Conservation (phyloP, 768 basidiomycete species). For the Boletus sp. region DNA sequence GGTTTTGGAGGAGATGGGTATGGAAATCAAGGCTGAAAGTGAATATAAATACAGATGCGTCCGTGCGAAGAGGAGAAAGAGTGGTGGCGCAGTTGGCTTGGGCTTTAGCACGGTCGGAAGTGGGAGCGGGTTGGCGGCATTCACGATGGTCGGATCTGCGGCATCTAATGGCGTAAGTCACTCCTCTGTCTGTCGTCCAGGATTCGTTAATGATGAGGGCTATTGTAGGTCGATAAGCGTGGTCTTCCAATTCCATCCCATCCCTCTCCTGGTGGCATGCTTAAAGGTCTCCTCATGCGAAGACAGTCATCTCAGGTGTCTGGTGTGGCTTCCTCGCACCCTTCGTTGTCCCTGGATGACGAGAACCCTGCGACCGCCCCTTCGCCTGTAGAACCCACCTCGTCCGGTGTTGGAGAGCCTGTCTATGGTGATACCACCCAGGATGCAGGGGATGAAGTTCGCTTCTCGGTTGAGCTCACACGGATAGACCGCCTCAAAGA, state of each 20-base stretch:
- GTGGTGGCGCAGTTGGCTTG: constrained; percentile 41
- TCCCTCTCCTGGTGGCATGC: constrained; percentile 72
- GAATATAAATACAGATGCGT: constrained; percentile 91
- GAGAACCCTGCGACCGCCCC: constrained; percentile 26
- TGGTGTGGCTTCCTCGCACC: constrained; percentile 36
- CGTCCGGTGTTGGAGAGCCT: constrained; percentile 43
- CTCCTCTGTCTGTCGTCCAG: neutral
- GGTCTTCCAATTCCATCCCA: constrained; percentile 84
- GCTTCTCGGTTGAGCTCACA: constrained; percentile 94
- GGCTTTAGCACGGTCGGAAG: constrained; percentile 39
- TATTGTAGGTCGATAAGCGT: constrained; percentile 76
- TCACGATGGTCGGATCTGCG: constrained; percentile 77
- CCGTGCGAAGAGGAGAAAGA: constrained; percentile 70
- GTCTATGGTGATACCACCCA: constrained; percentile 77
- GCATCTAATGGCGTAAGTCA: constrained; percentile 81
- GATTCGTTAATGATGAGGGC: constrained; percentile 3
- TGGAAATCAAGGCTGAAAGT: constrained; percentile 84
- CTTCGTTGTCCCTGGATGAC: constrained; percentile 51
- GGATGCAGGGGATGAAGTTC: constrained; percentile 93
- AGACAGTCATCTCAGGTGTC: constrained; percentile 84
- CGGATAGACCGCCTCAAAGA: constrained; percentile 85
- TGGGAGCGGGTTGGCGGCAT: constrained; percentile 60
- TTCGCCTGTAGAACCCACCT: constrained; percentile 37
- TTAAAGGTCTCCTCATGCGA: constrained; percentile 85
- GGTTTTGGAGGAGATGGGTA: constrained; percentile 84